Evolutionary conservation across 2,329 filamentous ascomycete genomes (phyloP).

Genomic region (Hypoxylon sp.): DNA sequence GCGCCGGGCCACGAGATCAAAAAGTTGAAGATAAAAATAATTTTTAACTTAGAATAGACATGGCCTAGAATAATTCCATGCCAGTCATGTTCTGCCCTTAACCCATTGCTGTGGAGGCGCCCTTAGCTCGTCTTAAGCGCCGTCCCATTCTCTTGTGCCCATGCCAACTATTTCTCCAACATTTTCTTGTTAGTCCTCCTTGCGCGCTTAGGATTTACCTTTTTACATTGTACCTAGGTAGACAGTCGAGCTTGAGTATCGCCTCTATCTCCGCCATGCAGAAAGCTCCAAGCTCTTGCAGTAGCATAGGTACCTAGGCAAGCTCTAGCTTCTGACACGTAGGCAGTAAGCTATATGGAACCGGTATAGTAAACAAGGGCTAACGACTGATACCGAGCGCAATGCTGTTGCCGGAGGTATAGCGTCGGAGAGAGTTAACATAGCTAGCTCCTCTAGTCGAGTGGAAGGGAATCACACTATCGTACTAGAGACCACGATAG

Average conservation of each 20-base stretch:
- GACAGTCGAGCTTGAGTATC: conserved; percentile 4
- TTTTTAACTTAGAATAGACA: conserved; percentile 22
- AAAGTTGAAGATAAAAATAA: conserved; percentile 15
- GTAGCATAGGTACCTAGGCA: conserved; percentile 10
- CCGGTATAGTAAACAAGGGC: conserved; percentile 6
- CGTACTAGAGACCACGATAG: conserved; percentile 2
- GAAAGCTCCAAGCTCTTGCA: conserved; percentile 7
- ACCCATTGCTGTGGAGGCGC: conserved; percentile 41
- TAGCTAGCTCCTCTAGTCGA: conserved; percentile 4
- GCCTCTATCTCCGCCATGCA: conserved; percentile 25
- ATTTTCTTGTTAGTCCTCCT: conserved; percentile 27
- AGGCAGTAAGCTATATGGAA: conserved; percentile 18
- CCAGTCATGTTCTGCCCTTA: conserved; percentile 40
- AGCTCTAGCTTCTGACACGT: conserved; percentile 5
- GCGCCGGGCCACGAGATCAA: conserved; percentile 20
- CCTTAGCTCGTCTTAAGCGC: conserved; percentile 43
- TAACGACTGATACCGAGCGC: conserved; percentile 5
- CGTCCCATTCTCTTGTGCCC: conserved; percentile 31
- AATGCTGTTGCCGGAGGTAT: conserved; percentile 10
- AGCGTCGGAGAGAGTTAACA: conserved; percentile 2
- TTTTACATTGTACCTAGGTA: conserved; percentile 18
- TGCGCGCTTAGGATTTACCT: conserved; percentile 42
- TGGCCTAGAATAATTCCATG: conserved; percentile 36
- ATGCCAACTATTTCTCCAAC: conserved; percentile 30
- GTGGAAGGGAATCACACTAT: not conserved